A percentile compares a stretch with the other conserved stretches of the same genome.
Conservation (phyloP, 2,329 filamentous ascomycete species). For the Pseudopyrenochaeta lycopersici region DNA sequence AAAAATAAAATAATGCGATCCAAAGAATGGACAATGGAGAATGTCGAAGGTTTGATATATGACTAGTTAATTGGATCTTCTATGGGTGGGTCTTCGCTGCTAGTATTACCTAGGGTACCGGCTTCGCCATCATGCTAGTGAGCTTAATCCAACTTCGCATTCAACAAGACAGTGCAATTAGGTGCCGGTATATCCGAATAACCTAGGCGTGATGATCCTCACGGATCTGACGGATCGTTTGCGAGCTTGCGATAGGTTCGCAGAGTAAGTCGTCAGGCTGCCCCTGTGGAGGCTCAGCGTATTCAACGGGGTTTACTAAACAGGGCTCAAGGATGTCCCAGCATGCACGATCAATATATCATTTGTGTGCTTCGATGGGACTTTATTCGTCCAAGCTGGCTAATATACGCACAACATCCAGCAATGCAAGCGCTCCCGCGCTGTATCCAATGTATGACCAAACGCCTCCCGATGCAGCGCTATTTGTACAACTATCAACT, state of each 20-base stretch:
- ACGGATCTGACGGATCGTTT: too few species aligned
- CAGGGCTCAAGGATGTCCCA: too few species aligned
- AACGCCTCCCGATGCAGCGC: constrained; percentile 27
- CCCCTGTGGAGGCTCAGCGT: too few species aligned
- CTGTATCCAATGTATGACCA: constrained; percentile 11
- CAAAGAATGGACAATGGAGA: neutral
- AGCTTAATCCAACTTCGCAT: constrained; percentile 26
- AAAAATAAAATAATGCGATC: too few species aligned
- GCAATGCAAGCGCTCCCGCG: constrained; percentile 6
- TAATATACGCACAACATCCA: neutral
- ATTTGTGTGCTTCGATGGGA: neutral
- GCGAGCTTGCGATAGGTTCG: too few species aligned
- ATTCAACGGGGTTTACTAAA: too few species aligned
- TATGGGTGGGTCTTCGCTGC: constrained; percentile 21
- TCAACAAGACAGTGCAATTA: too few species aligned
- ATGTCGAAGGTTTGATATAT: neutral
- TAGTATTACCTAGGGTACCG: too few species aligned
- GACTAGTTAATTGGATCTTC: too few species aligned
- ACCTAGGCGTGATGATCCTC: neutral
- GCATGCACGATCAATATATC: too few species aligned
- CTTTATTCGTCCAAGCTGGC: neutral
- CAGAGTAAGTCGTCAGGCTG: too few species aligned
- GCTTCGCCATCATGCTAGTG: constrained; percentile 23
- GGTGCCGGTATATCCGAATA: neutral
- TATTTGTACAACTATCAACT: constrained; percentile 27